These are phyloP conservation scores for Trichosporon sp. DNA, from an alignment of 1,284 basidiomycete species.

Conservation along the genomic window DNA sequence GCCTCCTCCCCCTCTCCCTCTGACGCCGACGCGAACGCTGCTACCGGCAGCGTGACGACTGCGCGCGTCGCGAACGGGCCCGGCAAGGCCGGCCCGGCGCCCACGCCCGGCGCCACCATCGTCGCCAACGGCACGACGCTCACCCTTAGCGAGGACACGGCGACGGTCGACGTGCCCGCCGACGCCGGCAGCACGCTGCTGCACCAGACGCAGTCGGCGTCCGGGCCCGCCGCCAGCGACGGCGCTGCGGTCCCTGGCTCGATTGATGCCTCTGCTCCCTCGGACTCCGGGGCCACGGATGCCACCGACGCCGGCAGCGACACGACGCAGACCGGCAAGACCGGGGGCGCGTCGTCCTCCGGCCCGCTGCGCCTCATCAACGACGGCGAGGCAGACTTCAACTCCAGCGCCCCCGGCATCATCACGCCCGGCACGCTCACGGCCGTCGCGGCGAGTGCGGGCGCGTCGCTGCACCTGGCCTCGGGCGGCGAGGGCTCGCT, in stretches of 20 bases:
- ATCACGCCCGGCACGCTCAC: constrained; percentile 2
- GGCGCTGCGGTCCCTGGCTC: too few relatives aligned
- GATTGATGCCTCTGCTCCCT: neutral
- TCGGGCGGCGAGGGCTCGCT: neutral
- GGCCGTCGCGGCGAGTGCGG: neutral
- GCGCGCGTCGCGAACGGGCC: neutral
- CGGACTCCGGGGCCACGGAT: too few relatives aligned
- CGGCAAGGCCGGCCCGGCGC: neutral
- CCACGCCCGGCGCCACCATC: neutral
- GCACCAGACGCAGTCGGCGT: neutral
- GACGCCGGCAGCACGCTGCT: neutral
- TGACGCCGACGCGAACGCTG: neutral
- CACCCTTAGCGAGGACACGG: neutral
- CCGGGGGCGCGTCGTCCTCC: neutral
- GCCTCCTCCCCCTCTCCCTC: too few relatives aligned
- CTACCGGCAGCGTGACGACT: neutral
- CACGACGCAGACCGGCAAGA: neutral
- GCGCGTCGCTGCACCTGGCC: neutral
- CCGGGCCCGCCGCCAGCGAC: neutral
- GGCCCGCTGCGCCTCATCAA: neutral
- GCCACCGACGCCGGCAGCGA: neutral
- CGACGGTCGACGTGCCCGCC: neutral
- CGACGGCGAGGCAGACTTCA: neutral
- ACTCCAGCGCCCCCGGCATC: neutral
- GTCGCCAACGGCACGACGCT: neutral